Conservation (phyloP, 2,329 filamentous ascomycete species). For the Tolypocladium nubicola region DNA sequence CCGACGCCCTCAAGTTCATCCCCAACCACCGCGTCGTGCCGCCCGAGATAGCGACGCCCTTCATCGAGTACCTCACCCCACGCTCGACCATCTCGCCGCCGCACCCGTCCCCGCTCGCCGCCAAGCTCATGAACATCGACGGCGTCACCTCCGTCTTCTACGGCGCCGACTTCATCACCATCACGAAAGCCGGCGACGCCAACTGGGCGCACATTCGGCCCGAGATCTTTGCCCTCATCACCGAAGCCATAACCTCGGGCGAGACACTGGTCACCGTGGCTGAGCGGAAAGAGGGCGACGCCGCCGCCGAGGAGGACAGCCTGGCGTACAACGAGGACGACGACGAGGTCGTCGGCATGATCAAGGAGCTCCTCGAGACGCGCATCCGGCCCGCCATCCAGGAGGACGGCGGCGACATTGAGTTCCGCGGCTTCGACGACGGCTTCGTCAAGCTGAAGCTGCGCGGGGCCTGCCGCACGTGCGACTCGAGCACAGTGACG, state of each 20-base stretch:
- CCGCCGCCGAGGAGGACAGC: constrained; percentile 46
- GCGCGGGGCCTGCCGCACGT: constrained; percentile 86
- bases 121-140: constrained; percentile 84
- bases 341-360: constrained; percentile 92
- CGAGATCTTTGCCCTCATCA: constrained; percentile 91
- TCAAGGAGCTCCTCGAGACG: constrained; percentile 94
- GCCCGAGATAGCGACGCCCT: constrained; percentile 58
- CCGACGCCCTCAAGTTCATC: constrained; percentile 93
- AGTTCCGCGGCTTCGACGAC: constrained; percentile 77
- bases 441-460: constrained; percentile 82
- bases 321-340: constrained; percentile 83
- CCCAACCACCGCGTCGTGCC: constrained; percentile 84
- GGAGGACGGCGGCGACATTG: constrained; percentile 95
- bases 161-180: constrained; percentile 90
- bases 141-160: constrained; percentile 94
- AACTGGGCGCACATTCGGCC: constrained; percentile 94
- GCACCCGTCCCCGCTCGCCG: constrained; percentile 82
- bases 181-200: constrained; percentile 78
- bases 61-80: constrained; percentile 85
- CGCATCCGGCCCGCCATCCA: constrained; percentile 91
- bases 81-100: constrained; percentile 81
- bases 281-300: constrained; percentile 47
- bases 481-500: constrained; percentile 93
- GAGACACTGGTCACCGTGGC: constrained; percentile 67
- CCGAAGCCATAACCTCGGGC: constrained; percentile 78